phyloP scores from a whole-genome alignment of 805 yeast species.

The Cyberlindnera veronae region DNA sequence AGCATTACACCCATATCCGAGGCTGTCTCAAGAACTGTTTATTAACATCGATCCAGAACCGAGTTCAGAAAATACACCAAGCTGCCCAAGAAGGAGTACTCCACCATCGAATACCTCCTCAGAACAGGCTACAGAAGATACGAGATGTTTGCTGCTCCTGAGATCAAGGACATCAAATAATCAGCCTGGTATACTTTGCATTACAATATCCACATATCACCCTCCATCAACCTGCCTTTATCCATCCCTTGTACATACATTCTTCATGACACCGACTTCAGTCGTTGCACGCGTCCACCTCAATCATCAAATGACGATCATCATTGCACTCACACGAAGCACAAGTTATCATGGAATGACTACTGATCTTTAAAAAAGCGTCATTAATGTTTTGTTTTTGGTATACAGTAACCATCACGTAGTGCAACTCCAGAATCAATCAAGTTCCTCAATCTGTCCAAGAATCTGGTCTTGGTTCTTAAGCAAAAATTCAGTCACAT shows the following conservation, averaged over 20 bases:
- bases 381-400: no score
- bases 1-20: conserved; percentile 2
- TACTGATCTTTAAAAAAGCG: no score
- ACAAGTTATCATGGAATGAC: no score
- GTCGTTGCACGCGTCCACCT: background rate
- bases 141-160: conserved; percentile 69
- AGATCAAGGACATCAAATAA: conserved; percentile 58
- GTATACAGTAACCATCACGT: background rate
- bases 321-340: no score
- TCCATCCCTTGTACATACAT: background rate
- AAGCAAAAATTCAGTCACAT: conserved; percentile 69
- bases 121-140: conserved; percentile 69
- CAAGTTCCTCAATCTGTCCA: conserved; percentile 1
- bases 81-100: conserved; percentile 73
- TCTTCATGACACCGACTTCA: no score
- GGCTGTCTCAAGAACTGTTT: background rate
- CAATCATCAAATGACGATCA: no score
- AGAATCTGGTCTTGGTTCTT: conserved; percentile 43
- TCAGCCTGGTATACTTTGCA: no score
- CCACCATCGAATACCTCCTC: conserved; percentile 79
- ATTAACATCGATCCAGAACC: conserved; percentile 5
- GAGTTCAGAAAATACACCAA: conserved; percentile 60
- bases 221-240: background rate
- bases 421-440: background rate
- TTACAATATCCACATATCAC: background rate